Percentiles rank a stretch among this genome's conserved stretches.
These are phyloP conservation scores for Alnus rubra DNA, from an alignment of 306 rosid species.

Conservation along the genomic window DNA sequence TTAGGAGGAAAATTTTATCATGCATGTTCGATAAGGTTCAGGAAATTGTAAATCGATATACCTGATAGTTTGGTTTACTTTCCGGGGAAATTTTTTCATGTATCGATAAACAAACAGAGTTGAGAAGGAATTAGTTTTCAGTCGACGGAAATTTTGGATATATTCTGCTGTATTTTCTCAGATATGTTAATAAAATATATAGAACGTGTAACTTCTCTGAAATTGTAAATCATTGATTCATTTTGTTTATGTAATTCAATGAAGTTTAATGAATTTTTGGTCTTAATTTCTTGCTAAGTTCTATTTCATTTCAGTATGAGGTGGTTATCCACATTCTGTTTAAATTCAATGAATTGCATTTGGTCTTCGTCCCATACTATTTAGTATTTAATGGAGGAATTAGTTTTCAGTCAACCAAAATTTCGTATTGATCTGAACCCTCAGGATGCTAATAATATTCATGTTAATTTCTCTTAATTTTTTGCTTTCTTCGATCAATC, in stretches of 20 bases:
- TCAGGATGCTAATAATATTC: neutral
- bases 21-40: neutral
- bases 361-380: neutral
- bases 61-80: neutral
- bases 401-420: no score
- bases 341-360: neutral
- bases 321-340: neutral
- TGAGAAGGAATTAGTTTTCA: neutral
- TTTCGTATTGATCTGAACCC: neutral
- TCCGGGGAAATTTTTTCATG: neutral
- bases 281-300: neutral
- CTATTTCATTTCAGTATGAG: neutral
- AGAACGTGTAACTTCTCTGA: neutral
- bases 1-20: neutral
- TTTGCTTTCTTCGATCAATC: neutral
- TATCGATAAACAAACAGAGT: neutral
- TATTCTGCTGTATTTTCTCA: neutral
- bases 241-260: neutral
- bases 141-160: neutral
- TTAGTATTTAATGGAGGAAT: neutral
- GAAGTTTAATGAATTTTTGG: neutral
- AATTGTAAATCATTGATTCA: neutral
- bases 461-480: neutral
- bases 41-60: neutral
- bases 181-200: neutral